Conservation (phyloP, 108 stramenopile species). For the Heterococcus sp. region DNA sequence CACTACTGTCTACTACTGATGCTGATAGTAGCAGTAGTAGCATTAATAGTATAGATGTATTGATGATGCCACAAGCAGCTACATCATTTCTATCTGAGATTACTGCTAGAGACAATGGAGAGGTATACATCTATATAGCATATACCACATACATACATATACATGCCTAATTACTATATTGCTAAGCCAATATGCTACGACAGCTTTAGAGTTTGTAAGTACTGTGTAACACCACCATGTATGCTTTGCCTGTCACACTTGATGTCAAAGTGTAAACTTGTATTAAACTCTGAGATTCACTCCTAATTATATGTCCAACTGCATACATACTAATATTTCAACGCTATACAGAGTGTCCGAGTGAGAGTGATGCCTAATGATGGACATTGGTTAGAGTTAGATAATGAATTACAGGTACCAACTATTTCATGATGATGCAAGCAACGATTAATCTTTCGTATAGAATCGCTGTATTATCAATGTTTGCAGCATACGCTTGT, state of each 20-base stretch:
- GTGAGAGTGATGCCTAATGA: slow-evolving; percentile 5
- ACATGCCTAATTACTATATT: not conserved
- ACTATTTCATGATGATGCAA: too few relatives aligned
- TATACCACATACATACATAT: not conserved
- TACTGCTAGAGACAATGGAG: not conserved
- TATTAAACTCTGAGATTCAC: not conserved
- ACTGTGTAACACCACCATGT: not conserved
- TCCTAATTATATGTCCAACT: not conserved
- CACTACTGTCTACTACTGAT: not conserved
- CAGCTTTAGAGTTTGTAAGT: not conserved
- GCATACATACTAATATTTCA: not conserved
- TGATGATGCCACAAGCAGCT: not conserved
- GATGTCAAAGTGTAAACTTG: too few relatives aligned
- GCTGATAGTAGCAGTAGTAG: not conserved
- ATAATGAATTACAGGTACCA: slow-evolving; percentile 7
- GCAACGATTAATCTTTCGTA: too few relatives aligned
- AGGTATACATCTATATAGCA: not conserved
- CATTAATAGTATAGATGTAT: not conserved
- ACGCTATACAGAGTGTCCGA: not conserved
- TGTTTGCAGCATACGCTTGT: too few relatives aligned
- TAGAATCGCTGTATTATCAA: too few relatives aligned
- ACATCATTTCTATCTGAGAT: slow-evolving; percentile 10
- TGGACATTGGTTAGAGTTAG: slow-evolving; percentile 18
- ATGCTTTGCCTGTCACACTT: not conserved
- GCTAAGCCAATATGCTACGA: too few relatives aligned